Conservation (phyloP, 1,284 basidiomycete species). For the Irpex sp. region DNA sequence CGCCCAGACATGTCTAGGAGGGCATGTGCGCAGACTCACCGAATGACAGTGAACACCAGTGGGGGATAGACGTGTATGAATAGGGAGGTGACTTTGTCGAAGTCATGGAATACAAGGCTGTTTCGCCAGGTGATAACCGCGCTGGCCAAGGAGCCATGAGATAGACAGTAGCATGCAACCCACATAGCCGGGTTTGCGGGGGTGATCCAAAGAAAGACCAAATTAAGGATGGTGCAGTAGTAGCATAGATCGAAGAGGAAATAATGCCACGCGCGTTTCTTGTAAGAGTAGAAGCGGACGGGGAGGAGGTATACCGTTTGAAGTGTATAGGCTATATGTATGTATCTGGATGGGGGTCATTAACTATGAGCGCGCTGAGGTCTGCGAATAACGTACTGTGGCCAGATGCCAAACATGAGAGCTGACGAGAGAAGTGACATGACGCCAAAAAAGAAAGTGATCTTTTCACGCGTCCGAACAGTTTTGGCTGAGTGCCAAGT, state of each 20-base stretch:
- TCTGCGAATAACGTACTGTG: slow-evolving; percentile 60
- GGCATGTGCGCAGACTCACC: slow-evolving; percentile 38
- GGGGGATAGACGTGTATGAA: slow-evolving; percentile 92
- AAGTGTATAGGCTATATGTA: slow-evolving; percentile 76
- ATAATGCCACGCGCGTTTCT: slow-evolving; percentile 88
- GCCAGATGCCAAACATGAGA: slow-evolving; percentile 78
- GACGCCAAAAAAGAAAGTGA: slow-evolving; percentile 90
- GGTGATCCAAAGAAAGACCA: slow-evolving; percentile 84
- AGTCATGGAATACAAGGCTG: slow-evolving; percentile 92
- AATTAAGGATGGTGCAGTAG: slow-evolving; percentile 85
- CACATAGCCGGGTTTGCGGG: slow-evolving; percentile 74
- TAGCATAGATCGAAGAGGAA: slow-evolving; percentile 94
- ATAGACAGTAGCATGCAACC: slow-evolving; percentile 84
- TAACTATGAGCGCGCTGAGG: slow-evolving; percentile 14
- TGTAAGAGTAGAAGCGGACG: slow-evolving; percentile 78
- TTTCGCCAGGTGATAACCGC: slow-evolving; percentile 97
- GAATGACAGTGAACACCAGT: slow-evolving; percentile 82
- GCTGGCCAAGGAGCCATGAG: slow-evolving; percentile 85
- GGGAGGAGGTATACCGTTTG: slow-evolving; percentile 78
- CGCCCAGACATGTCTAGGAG: not conserved
- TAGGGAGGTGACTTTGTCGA: slow-evolving; percentile 88
- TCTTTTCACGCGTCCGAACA: slow-evolving; percentile 86
- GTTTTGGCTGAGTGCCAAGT: slow-evolving; percentile 91
- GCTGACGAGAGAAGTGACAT: slow-evolving; percentile 83
- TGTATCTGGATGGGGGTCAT: slow-evolving; percentile 46